A percentile compares a stretch with the other conserved stretches of the same genome.
Evolutionary conservation across 129 eudicot species (phyloP).

Genomic region (Lonicera japonica): DNA sequence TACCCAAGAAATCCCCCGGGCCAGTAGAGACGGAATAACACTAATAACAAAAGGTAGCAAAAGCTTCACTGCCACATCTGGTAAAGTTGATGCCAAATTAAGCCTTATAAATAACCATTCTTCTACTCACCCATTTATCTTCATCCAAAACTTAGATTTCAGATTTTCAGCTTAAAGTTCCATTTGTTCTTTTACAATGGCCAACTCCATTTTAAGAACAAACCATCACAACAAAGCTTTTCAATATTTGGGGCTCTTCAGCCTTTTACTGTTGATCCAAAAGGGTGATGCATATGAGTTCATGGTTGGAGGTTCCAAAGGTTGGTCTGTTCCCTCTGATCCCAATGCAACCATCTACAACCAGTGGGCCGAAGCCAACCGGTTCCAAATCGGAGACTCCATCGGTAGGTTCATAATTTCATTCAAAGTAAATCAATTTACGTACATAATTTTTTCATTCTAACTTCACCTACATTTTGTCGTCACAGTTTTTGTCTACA

Average conservation of each 20-base stretch:
- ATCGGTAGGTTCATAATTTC: constrained; percentile 37
- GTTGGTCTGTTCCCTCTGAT: constrained; percentile 56
- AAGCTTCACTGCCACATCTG: constrained; percentile 42
- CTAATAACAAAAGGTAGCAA: constrained; percentile 27
- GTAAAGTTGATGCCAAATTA: constrained; percentile 20
- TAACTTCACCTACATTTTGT: neutral
- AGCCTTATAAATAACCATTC: constrained; percentile 50
- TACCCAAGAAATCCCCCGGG: constrained; percentile 37
- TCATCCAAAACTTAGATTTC: constrained; percentile 8
- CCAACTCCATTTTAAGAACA: constrained; percentile 14
- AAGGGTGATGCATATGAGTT: constrained; percentile 44
- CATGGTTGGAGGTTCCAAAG: constrained; percentile 70
- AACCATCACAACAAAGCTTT: constrained; percentile 18
- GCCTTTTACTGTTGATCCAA: constrained; percentile 46
- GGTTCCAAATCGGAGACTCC: constrained; percentile 64
- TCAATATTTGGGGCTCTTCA: constrained; percentile 21
- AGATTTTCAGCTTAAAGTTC: constrained; percentile 13
- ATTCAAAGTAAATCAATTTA: no score
- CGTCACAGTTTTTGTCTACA: constrained; percentile 54
- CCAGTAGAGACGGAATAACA: constrained; percentile 1
- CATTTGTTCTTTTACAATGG: constrained; percentile 30
- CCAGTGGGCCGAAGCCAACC: constrained; percentile 66
- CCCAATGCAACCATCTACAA: constrained; percentile 35
- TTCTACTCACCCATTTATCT: neutral
- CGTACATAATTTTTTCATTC: no score